Conservation (phyloP, 1,139 yeast species). For the Scheffersomyces titani region DNA sequence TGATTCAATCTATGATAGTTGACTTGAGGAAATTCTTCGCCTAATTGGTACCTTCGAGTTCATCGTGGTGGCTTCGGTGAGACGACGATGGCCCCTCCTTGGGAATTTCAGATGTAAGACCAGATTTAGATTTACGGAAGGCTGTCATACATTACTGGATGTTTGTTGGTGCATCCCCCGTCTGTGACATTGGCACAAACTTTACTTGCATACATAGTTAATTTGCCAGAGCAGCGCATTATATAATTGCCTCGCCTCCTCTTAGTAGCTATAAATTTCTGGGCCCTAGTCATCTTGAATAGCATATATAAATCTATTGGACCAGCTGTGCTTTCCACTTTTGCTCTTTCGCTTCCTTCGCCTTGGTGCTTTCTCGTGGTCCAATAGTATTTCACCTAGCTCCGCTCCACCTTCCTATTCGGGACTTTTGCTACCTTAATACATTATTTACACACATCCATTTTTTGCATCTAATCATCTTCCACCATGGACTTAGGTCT, state of each 20-base stretch:
- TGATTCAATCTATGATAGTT: neutral
- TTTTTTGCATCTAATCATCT: neutral
- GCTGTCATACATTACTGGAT: neutral
- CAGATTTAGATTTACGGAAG: neutral
- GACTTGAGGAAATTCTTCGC: neutral
- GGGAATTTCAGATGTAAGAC: neutral
- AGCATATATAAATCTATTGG: neutral
- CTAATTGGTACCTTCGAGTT: neutral
- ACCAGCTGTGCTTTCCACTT: neutral
- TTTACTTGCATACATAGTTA: neutral
- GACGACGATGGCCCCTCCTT: neutral
- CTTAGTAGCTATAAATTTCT: neutral
- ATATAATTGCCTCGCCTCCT: neutral
- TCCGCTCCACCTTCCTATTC: no score
- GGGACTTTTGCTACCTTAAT: no score
- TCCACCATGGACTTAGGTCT: neutral
- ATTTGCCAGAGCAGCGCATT: neutral
- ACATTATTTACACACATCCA: no score
- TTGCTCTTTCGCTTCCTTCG: neutral
- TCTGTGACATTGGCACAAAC: neutral
- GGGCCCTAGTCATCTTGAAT: neutral
- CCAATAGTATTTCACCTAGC: neutral
- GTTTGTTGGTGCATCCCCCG: neutral
- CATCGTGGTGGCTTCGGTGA: neutral
- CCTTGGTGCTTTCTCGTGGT: neutral